Conservation (phyloP, 2,329 filamentous ascomycete species). For the Cadophora gregata region DNA sequence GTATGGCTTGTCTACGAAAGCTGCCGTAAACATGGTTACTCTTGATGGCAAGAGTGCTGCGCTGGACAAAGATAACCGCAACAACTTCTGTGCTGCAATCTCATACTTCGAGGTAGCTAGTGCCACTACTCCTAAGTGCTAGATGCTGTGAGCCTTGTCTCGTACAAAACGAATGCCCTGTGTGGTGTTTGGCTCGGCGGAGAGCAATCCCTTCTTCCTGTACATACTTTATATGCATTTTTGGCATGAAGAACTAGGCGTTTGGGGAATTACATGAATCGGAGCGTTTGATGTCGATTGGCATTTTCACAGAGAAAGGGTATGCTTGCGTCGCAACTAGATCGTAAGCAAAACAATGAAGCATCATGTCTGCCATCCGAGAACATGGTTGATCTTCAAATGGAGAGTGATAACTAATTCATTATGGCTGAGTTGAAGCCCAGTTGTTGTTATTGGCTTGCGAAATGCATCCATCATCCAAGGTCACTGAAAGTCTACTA, state of each 20-base stretch:
- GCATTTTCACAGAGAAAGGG: neutral
- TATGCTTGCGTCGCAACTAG: constrained; percentile 1
- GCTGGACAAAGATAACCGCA: constrained; percentile 66
- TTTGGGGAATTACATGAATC: constrained; percentile 11
- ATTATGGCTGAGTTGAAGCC: neutral
- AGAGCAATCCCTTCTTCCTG: constrained; percentile 35
- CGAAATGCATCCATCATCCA: too few relatives aligned
- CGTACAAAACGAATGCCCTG: neutral
- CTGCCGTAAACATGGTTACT: constrained; percentile 74
- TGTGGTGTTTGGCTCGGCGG: constrained; percentile 15
- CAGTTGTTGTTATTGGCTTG: neutral
- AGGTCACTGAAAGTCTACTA: too few relatives aligned
- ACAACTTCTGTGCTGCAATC: constrained; percentile 68
- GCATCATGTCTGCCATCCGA: neutral
- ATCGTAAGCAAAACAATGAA: constrained; percentile 8
- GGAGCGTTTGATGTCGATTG: constrained; percentile 19
- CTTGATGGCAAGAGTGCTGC: constrained; percentile 60
- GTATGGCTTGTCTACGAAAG: constrained; percentile 77
- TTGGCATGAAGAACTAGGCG: constrained; percentile 17
- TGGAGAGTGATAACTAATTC: neutral
- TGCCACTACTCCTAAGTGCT: constrained; percentile 15
- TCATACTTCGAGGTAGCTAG: constrained; percentile 52
- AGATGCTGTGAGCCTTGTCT: neutral
- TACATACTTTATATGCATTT: constrained; percentile 31
- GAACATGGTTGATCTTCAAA: neutral